phyloP scores from a whole-genome alignment of 2,329 filamentous ascomycete species.

The Dichotomopilus funicola region DNA sequence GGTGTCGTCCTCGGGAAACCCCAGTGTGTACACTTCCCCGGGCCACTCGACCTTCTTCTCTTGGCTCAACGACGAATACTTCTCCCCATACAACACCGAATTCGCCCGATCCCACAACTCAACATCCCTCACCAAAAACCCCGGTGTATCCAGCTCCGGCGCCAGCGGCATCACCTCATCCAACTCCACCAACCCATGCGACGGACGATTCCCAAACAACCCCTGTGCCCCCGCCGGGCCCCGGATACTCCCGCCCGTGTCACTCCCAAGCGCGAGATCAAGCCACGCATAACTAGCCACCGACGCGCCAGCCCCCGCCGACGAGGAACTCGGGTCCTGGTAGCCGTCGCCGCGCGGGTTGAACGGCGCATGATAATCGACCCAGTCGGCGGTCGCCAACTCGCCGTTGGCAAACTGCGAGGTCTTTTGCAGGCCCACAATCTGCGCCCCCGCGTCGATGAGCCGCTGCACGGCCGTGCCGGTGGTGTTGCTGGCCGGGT shows the following conservation, averaged over 20 bases:
- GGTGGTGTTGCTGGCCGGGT: background rate
- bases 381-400: conserved; percentile 43
- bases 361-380: conserved; percentile 37
- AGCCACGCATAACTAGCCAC: conserved; percentile 40
- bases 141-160: conserved; percentile 38
- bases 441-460: background rate
- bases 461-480: background rate
- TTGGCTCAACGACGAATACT: conserved; percentile 27
- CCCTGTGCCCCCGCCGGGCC: conserved; percentile 38
- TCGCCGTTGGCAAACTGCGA: conserved; percentile 49
- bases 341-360: conserved; percentile 44
- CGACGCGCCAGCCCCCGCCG: conserved; percentile 33
- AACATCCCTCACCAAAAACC: conserved; percentile 35
- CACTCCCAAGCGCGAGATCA: conserved; percentile 38
- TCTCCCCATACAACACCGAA: conserved; percentile 16
- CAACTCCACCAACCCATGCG: conserved; percentile 34
- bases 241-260: conserved; percentile 43
- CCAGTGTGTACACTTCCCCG: conserved; percentile 27
- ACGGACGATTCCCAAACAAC: conserved; percentile 40
- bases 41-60: conserved; percentile 24
- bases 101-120: conserved; percentile 30
- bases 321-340: conserved; percentile 41
- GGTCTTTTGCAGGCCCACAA: conserved; percentile 13
- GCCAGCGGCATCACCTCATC: conserved; percentile 39
- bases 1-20: conserved; percentile 20